Base-by-base conservation (phyloP, 2,329 filamentous ascomycete genomes). In the Shiraia sp. region DNA sequence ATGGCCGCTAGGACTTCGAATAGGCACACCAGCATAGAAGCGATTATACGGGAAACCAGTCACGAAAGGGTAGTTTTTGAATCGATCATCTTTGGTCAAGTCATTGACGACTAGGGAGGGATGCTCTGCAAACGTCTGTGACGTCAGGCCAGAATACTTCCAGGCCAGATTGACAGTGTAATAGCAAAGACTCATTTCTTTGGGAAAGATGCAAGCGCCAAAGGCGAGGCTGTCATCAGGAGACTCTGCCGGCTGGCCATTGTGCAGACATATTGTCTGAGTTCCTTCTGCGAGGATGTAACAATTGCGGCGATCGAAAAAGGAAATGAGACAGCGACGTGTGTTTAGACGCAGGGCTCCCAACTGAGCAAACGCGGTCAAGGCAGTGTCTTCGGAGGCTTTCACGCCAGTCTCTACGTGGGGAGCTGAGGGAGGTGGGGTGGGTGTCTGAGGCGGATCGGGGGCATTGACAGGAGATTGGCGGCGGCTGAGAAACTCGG, bases 1-100 rank as follows among this genome's bases (percentile, higher is more conserved):
- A 51, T 79, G 76, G 19, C 79, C 75, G 25, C 75, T 77, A 0
- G 75, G 75, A 3, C 79, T 82, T 17, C 77, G 75, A 39, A 87
- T 79, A 0, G 83, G 83, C 0, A 85, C 82, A 13, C 78, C 79
- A 5, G 79, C 79, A 44, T 81, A 80, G 55, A 82, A 82, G 3
- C 63, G 57, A 13, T 59, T 55, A 24, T 44, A 62, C 47, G 51
- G 69, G 42, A 33, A 65, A 12, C 59, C 61, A 9, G 45, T 38
- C n/a, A 71, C 65, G 6, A 58, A 68, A 3, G 63, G 55, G 36
- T 57, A 63, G 35, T 57, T 42, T 27, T 68, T 63, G 48, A 75
- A 71, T 47, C 71, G 74, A 14, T 66, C 55, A 36, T 68, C 66
- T n/a, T 41, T 16, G 12, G 47, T 41, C 13, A 70, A 38, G 36